Conservation (phyloP, 176 grass and related monocot genomes). For the Aegilops sharonensis region DNA sequence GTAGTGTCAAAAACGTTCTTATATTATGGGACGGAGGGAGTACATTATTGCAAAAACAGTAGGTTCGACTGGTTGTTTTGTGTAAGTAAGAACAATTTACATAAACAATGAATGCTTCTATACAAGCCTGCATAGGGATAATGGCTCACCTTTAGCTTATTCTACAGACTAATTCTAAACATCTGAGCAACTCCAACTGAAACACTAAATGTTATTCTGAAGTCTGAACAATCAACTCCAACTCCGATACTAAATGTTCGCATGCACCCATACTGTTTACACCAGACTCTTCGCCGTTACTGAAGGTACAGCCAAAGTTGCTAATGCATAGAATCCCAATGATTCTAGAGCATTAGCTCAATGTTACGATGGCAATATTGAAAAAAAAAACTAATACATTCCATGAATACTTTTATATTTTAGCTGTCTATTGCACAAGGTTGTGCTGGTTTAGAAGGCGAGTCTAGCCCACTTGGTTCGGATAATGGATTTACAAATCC, state of each 20-base stretch:
- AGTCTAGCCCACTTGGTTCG: neutral
- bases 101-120: constrained; percentile 21
- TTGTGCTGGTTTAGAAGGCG: neutral
- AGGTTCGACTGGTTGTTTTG: neutral
- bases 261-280: constrained; percentile 11
- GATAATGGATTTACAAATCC: neutral
- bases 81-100: constrained; percentile 16
- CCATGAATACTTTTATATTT: constrained; percentile 10
- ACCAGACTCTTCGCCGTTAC: constrained; percentile 16
- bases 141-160: neutral
- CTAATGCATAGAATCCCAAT: constrained; percentile 1
- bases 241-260: neutral
- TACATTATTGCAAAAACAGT: neutral
- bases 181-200: constrained; percentile 12
- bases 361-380: neutral
- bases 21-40: no score
- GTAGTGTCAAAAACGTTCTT: no score
- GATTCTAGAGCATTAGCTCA: constrained; percentile 25
- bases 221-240: constrained; percentile 10
- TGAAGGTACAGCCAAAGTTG: constrained; percentile 10
- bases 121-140: neutral
- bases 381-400: neutral
- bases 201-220: neutral
- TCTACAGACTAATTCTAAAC: neutral
- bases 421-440: neutral